These are phyloP conservation scores for Cyberlindnera amylophila DNA, from an alignment of 805 yeast genomes.

Conservation along the genomic window DNA sequence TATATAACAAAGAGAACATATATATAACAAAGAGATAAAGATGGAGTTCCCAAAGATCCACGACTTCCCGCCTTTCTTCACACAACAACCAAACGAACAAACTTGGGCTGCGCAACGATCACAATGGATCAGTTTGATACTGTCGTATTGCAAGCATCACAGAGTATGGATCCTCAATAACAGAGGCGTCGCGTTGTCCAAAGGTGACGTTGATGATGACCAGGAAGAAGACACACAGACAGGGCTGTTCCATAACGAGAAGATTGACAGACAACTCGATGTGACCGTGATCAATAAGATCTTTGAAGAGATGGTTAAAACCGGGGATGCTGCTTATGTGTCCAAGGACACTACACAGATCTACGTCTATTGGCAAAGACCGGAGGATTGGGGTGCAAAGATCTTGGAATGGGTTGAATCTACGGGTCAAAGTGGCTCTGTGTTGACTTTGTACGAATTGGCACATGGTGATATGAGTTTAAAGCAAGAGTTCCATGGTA, in stretches of 20 bases:
- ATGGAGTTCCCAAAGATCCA: slow-evolving; percentile 16
- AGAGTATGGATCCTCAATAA: slow-evolving; percentile 51
- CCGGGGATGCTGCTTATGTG: slow-evolving; percentile 55
- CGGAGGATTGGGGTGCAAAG: slow-evolving; percentile 64
- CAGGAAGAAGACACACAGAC: slow-evolving; percentile 1
- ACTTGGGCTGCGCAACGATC: slow-evolving; percentile 72
- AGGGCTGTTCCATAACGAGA: slow-evolving; percentile 45
- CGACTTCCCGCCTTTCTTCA: slow-evolving; percentile 87
- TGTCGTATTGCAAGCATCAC: slow-evolving; percentile 54
- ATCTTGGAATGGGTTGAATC: slow-evolving; percentile 68
- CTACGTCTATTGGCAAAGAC: slow-evolving; percentile 60
- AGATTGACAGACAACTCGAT: slow-evolving; percentile 50
- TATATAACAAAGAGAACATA: too few relatives aligned
- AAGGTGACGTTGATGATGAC: slow-evolving; percentile 18
- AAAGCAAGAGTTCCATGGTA: slow-evolving; percentile 56
- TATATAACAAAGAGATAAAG: slow-evolving; percentile 4
- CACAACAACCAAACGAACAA: slow-evolving; percentile 80
- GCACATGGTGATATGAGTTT: slow-evolving; percentile 57
- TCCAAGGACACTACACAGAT: slow-evolving; percentile 35
- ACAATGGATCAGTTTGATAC: slow-evolving; percentile 70
- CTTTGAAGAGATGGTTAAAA: slow-evolving; percentile 50
- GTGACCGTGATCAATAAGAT: slow-evolving; percentile 54
- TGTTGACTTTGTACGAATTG: slow-evolving; percentile 80
- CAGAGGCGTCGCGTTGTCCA: slow-evolving; percentile 29
- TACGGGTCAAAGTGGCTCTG: slow-evolving; percentile 73